Conservation (phyloP, 176 grass and related monocot species). For the Rhynchospora pubera region DNA sequence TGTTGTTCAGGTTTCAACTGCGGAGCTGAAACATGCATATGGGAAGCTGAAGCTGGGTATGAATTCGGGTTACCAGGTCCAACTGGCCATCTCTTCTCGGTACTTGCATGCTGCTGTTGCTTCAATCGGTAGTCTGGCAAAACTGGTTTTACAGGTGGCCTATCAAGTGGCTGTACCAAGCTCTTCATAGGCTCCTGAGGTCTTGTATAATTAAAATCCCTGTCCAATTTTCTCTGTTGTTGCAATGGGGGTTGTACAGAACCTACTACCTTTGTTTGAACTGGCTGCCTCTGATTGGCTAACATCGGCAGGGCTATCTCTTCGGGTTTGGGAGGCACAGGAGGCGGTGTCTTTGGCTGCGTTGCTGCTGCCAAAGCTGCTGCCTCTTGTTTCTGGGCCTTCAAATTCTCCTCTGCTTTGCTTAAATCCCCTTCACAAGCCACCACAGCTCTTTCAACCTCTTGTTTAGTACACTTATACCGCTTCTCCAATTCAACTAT, state of each 20-base stretch:
- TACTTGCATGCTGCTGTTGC: slow-evolving; percentile 36
- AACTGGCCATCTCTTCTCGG: slow-evolving; percentile 60
- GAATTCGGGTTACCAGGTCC: slow-evolving; percentile 31
- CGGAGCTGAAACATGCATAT: slow-evolving; percentile 44
- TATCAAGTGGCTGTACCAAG: slow-evolving; percentile 45
- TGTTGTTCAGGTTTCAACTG: slow-evolving; percentile 55
- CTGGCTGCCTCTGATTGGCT: slow-evolving; percentile 47
- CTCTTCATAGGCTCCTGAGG: slow-evolving; percentile 57
- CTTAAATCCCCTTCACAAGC: slow-evolving; percentile 83
- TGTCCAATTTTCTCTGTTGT: slow-evolving; percentile 66
- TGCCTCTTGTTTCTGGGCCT: slow-evolving; percentile 70
- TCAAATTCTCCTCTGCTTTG: slow-evolving; percentile 74
- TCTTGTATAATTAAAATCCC: slow-evolving; percentile 59
- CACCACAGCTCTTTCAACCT: slow-evolving; percentile 96
- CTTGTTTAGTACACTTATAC: slow-evolving; percentile 85
- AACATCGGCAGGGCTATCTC: slow-evolving; percentile 38
- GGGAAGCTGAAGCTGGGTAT: slow-evolving; percentile 42
- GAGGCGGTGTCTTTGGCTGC: slow-evolving; percentile 37
- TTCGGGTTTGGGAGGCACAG: slow-evolving; percentile 42
- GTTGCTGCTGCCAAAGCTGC: slow-evolving; percentile 15
- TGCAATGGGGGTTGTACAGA: slow-evolving; percentile 32
- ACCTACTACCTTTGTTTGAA: slow-evolving; percentile 29
- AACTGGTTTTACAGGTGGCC: slow-evolving; percentile 42
- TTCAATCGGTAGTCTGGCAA: slow-evolving; percentile 25
- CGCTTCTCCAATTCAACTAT: slow-evolving; percentile 61